These are phyloP conservation scores for Pleurotus platypus DNA, from an alignment of 768 basidiomycete genomes.

Conservation along the genomic window DNA sequence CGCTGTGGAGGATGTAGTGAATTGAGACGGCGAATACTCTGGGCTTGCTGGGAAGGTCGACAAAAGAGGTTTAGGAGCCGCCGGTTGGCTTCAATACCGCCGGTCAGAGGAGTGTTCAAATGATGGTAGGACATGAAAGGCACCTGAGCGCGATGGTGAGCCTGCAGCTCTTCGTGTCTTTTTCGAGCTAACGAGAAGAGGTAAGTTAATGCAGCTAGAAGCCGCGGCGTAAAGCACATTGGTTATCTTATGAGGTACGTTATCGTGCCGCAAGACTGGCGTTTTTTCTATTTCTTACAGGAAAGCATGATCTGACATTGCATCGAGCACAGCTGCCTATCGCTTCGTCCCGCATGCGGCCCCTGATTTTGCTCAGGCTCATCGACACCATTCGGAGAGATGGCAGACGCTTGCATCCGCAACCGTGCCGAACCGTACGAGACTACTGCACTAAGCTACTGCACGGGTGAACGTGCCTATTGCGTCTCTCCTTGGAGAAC, in stretches of 20 bases:
- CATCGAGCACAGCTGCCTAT: too few species aligned
- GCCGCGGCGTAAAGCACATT: background rate
- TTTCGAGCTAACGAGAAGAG: constrained; percentile 5
- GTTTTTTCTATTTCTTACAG: too few species aligned
- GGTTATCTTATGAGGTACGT: background rate
- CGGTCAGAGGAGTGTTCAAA: background rate
- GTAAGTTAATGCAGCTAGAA: background rate
- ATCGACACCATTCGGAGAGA: background rate
- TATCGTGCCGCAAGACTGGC: background rate
- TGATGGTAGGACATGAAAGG: background rate
- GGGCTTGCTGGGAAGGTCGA: background rate
- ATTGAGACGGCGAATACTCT: background rate
- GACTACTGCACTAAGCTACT: background rate
- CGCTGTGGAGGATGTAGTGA: background rate
- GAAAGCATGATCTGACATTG: too few species aligned
- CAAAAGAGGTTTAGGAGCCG: constrained; percentile 4
- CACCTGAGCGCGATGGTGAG: background rate
- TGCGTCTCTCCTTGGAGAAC: background rate
- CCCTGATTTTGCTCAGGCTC: background rate
- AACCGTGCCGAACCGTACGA: too few species aligned
- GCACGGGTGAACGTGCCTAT: background rate
- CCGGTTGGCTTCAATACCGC: constrained; percentile 1
- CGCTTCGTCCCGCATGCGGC: background rate
- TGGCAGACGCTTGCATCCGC: background rate
- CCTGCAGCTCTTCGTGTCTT: background rate